phyloP scores from a whole-genome alignment of 768 basidiomycete genomes.

The Terana coerulea region DNA sequence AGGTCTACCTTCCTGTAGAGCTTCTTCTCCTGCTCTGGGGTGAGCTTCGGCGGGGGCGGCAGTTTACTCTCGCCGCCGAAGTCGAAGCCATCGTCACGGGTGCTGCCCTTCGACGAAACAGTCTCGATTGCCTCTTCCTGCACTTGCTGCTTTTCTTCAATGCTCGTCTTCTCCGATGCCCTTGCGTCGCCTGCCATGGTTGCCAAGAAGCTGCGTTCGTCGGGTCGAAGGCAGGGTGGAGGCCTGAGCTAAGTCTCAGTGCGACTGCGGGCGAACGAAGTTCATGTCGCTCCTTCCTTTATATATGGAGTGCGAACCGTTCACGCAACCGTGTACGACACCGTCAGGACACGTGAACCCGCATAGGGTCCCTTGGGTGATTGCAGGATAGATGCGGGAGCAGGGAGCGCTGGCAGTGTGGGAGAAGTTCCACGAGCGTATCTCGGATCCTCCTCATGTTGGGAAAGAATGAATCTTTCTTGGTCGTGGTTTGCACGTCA shows the following conservation, averaged over 20 bases:
- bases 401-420: background rate
- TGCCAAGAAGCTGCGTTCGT: too few species aligned
- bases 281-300: too few species aligned
- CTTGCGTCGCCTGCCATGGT: background rate
- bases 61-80: constrained; percentile 44
- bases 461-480: too few species aligned
- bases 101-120: background rate
- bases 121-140: constrained; percentile 2
- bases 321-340: background rate
- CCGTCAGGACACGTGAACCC: background rate
- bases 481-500: too few species aligned
- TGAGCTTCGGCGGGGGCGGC: constrained; percentile 42
- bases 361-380: background rate
- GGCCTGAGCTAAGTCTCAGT: too few species aligned
- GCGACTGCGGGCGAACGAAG: too few species aligned
- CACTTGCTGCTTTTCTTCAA: constrained; percentile 1
- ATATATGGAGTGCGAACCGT: background rate
- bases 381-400: background rate
- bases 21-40: constrained; percentile 43
- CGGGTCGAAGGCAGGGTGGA: too few species aligned
- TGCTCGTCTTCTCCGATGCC: background rate
- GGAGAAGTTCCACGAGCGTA: constrained; percentile 2
- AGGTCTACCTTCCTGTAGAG: constrained; percentile 29
- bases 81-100: constrained; percentile 22
- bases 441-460: background rate